Evolutionary conservation across 164 flowering plant genomes (phyloP).

Genomic region (Pachysandra terminalis): DNA sequence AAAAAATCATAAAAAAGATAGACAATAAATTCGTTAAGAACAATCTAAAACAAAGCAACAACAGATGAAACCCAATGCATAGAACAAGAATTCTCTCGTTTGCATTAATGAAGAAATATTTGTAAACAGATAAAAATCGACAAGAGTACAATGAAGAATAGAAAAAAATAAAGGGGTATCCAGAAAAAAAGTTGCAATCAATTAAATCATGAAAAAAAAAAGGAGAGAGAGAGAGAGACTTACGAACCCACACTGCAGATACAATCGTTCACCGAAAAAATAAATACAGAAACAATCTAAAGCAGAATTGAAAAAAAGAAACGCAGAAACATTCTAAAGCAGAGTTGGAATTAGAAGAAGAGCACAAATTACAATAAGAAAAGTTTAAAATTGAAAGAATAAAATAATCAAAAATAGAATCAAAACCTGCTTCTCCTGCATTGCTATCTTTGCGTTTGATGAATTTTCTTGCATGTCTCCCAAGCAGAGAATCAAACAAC

Average conservation of each 20-base stretch:
- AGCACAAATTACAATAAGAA: not conserved
- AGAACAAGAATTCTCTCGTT: too few relatives aligned
- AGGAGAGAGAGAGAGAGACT: too few relatives aligned
- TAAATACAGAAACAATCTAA: not conserved
- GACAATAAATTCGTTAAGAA: too few relatives aligned
- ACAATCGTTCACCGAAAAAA: not conserved
- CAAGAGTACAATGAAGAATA: too few relatives aligned
- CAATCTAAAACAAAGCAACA: too few relatives aligned
- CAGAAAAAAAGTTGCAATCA: too few relatives aligned
- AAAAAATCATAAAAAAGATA: too few relatives aligned
- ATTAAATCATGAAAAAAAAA: too few relatives aligned
- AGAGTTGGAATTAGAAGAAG: not conserved
- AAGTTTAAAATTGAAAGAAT: not conserved
- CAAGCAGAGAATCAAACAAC: conserved; percentile 29
- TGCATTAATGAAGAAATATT: too few relatives aligned
- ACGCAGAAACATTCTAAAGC: not conserved
- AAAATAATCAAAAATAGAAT: not conserved
- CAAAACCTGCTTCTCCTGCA: conserved; percentile 73
- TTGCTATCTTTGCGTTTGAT: conserved; percentile 74
- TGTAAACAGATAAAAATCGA: too few relatives aligned
- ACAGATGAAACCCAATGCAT: too few relatives aligned
- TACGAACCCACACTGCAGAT: too few relatives aligned
- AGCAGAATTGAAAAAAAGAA: not conserved
- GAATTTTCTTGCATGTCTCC: conserved; percentile 34
- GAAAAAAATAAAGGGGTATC: not conserved